Base-by-base conservation (phyloP, 352 stramenopile species). In the Globisporangium abappressorium region DNA sequence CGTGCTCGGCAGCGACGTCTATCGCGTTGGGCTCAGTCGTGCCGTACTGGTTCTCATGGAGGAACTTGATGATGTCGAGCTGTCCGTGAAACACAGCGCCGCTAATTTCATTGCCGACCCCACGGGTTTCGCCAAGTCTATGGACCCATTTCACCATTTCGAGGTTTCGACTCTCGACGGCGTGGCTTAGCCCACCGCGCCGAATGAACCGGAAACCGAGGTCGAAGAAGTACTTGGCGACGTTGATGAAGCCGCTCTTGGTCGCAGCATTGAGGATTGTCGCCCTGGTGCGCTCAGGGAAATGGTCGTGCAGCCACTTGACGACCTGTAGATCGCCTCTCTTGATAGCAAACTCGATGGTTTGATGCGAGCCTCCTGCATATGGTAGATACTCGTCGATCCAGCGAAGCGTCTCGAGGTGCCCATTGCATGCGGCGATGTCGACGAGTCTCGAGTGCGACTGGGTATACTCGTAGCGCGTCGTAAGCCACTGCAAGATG, bases 401-500 rank as follows among this genome's bases (percentile, higher is more conserved):
- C 36, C 36, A 43, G 9, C 12, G 36, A 43, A 63, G 12, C 12
- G 22, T 46, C 2, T 53, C n/a, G n/a, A 63, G 34, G 11, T 22
- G 22, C 0, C 14, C 36, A 3, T 8, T 18, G 0, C 0, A 0
- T 0, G 12, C 22, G 12, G 36, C 57, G 24, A 14, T 12, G 9
- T 34, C 20, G 0, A 30, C 15, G 1, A 60, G 5, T 3, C 18
- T 24, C 22, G 8, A 11, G 18, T 26, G 34, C 2, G 28, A n/a
- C 15, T 26, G 26, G 5, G 36, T 34, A 18, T 36, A 24, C 28
- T 30, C 6, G 54, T 60, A 41, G 3, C 24, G 8, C 28, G 6
- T 15, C n/a, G 47, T 26, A 26, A 65, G 28, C 59, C 59, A 57
- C 41, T 30, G 9, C 57, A 62, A 28, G 6, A 62, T 26, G 3